Evolutionary conservation across 176 grass and related monocot genomes (phyloP).

Genomic region (Oropetium thomaeum): DNA sequence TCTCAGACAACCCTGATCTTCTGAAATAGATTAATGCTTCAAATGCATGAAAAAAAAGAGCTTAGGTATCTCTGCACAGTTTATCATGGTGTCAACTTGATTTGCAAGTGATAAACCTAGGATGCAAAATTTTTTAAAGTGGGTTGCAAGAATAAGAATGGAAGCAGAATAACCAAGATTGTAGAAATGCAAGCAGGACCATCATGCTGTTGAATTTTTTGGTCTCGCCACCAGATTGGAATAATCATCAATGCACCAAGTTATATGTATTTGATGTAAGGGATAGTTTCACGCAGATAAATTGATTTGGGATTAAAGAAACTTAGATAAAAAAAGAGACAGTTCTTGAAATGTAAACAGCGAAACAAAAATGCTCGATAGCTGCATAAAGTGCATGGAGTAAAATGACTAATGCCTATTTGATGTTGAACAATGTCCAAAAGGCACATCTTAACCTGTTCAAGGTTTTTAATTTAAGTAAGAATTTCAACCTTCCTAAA

Average conservation of each 20-base stretch:
- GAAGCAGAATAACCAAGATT: too few relatives aligned
- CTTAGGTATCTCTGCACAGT: neutral
- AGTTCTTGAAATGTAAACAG: conserved; percentile 8
- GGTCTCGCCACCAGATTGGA: neutral
- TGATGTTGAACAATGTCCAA: neutral
- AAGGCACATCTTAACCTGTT: neutral
- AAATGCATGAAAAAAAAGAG: neutral
- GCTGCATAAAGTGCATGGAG: neutral
- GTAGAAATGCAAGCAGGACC: too few relatives aligned
- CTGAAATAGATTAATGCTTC: neutral
- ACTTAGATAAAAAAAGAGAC: neutral
- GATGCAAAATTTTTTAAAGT: neutral
- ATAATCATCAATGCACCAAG: neutral
- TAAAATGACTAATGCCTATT: neutral
- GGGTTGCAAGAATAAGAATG: neutral
- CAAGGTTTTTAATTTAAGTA: neutral
- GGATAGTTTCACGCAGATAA: neutral
- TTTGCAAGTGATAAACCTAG: neutral
- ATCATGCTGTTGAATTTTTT: too few relatives aligned
- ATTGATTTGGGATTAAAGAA: neutral
- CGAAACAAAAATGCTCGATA: neutral
- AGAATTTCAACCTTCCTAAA: neutral
- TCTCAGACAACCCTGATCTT: neutral
- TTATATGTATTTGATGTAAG: neutral
- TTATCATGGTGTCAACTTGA: neutral